A percentile compares a stretch with the other conserved stretches of the same genome.
Evolutionary conservation across 768 basidiomycete species (phyloP).

Genomic region (Hygrocybe punicea): DNA sequence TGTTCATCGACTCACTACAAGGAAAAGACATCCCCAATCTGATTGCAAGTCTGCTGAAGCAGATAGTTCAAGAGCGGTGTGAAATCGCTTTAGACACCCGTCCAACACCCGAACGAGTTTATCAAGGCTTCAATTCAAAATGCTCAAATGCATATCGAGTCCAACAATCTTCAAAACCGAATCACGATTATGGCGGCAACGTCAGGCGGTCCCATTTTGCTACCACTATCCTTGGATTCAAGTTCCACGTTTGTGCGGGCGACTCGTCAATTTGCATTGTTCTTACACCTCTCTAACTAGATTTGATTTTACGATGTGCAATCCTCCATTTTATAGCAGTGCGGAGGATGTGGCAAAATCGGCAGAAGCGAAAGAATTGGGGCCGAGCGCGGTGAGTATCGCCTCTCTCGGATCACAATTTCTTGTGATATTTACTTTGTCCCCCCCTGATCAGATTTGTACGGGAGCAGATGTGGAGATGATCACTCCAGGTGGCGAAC

Average conservation of each 20-base stretch:
- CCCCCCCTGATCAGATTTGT: conserved; percentile 58
- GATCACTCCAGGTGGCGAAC: conserved; percentile 87
- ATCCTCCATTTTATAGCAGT: conserved; percentile 92
- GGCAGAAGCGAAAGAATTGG: conserved; percentile 58
- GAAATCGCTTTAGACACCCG: neutral
- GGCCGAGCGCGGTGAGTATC: conserved; percentile 64
- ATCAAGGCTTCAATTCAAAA: conserved; percentile 49
- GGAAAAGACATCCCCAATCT: conserved; percentile 98
- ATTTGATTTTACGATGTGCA: conserved; percentile 88
- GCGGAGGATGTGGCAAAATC: conserved; percentile 60
- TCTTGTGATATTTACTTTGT: neutral
- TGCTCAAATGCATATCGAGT: conserved; percentile 55
- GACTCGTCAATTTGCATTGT: neutral
- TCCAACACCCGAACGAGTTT: too few species aligned
- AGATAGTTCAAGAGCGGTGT: conserved; percentile 84
- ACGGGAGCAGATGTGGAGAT: conserved; percentile 86
- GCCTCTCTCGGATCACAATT: neutral
- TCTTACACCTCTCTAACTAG: conserved; percentile 23
- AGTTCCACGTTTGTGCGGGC: conserved; percentile 12
- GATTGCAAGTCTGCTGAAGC: conserved; percentile 88
- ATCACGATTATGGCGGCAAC: conserved; percentile 47
- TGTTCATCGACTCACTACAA: conserved; percentile 56
- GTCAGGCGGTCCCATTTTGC: conserved; percentile 44
- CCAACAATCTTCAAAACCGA: conserved; percentile 52
- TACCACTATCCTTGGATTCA: conserved; percentile 30